These are phyloP conservation scores for Corymbia maculata DNA, from an alignment of 345 rosid genomes.

Conservation along the genomic window DNA sequence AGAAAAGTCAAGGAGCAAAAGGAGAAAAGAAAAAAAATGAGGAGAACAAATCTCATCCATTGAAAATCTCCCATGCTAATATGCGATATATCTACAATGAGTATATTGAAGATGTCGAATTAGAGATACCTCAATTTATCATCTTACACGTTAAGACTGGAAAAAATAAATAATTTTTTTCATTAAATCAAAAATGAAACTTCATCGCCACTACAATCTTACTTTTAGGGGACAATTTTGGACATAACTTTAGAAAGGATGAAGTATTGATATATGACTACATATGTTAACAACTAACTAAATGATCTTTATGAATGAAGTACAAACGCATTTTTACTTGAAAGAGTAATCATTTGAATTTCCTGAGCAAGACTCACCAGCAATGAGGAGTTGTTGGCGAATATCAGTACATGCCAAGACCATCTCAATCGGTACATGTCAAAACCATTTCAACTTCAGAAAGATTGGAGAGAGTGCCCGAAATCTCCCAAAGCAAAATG, in stretches of 20 bases:
- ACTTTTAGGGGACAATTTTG: background rate
- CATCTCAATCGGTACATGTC: rapidly evolving
- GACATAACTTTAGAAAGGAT: background rate
- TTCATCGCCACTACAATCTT: background rate
- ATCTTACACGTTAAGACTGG: background rate
- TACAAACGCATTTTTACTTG: background rate
- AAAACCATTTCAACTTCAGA: rapidly evolving
- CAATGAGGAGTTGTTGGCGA: rapidly evolving
- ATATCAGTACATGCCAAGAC: rapidly evolving
- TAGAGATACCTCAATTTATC: background rate
- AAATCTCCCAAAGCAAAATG: background rate
- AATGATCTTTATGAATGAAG: background rate
- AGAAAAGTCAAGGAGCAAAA: background rate
- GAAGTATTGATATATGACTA: background rate
- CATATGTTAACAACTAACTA: background rate
- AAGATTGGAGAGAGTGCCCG: background rate
- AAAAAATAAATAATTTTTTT: background rate
- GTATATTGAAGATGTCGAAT: background rate
- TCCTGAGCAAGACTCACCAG: background rate
- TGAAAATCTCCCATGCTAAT: background rate
- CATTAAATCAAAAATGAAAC: background rate
- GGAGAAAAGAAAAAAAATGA: background rate
- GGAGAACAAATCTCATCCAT: background rate
- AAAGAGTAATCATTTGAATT: background rate
- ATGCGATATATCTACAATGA: rapidly evolving